Percentiles rank a stretch among this genome's conserved stretches.
Conservation (phyloP, 768 basidiomycete species). For the Pluteus cervinus region DNA sequence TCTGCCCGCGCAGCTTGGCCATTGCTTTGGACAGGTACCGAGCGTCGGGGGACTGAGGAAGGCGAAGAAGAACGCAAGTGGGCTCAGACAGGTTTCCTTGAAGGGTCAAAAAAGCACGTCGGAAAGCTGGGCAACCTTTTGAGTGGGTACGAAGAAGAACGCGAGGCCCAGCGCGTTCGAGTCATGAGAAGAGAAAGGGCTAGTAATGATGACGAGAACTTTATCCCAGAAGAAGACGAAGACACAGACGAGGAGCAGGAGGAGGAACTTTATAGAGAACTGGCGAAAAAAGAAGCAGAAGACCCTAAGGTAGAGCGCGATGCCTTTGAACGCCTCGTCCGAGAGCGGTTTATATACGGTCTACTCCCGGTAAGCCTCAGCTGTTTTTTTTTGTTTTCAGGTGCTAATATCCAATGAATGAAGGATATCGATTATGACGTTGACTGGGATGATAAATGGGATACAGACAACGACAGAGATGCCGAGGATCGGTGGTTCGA, state of each 20-base stretch:
- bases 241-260: slow-evolving; percentile 44
- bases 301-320: slow-evolving; percentile 42
- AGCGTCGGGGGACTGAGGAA: slow-evolving; percentile 42
- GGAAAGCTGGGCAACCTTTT: slow-evolving; percentile 66
- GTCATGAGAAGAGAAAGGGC: slow-evolving; percentile 35
- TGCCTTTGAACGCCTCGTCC: slow-evolving; percentile 55
- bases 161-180: slow-evolving; percentile 59
- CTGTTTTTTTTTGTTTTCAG: background rate
- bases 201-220: slow-evolving; percentile 31
- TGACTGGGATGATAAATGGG: slow-evolving; percentile 73
- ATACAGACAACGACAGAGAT: slow-evolving; percentile 51
- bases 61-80: slow-evolving; percentile 65
- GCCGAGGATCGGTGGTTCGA: slow-evolving; percentile 73
- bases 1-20: slow-evolving; percentile 59
- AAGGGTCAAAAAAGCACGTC: slow-evolving; percentile 50
- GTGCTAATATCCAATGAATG: slow-evolving; percentile 1
- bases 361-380: slow-evolving; percentile 53
- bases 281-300: slow-evolving; percentile 30
- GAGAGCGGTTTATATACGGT: slow-evolving; percentile 72
- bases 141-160: slow-evolving; percentile 72
- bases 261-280: slow-evolving; percentile 8
- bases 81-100: slow-evolving; percentile 58
- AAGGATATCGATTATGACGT: slow-evolving; percentile 71
- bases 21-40: slow-evolving; percentile 55
- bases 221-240: slow-evolving; percentile 68